Evolutionary conservation across 495 filamentous ascomycete genomes (phyloP).

Genomic region (Ascodesmis nigricans): DNA sequence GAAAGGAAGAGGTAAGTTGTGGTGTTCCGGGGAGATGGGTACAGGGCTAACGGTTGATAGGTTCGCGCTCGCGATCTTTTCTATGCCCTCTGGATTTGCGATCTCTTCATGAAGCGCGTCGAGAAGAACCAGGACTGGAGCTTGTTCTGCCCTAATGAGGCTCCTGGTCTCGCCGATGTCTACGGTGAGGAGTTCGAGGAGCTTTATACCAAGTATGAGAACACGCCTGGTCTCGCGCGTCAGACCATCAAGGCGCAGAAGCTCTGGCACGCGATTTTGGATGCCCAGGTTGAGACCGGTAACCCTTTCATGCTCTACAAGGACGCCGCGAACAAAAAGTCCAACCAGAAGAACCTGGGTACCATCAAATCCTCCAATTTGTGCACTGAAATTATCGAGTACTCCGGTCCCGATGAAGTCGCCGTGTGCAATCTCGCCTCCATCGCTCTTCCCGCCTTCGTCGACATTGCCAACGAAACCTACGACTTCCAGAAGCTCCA

Average conservation of each 20-base stretch:
- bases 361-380: slow-evolving; percentile 96
- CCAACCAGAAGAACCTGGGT: slow-evolving; percentile 98
- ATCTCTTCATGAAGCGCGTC: slow-evolving; percentile 98
- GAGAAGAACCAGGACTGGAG: slow-evolving; percentile 92
- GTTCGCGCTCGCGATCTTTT: slow-evolving; percentile 82
- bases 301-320: slow-evolving; percentile 99
- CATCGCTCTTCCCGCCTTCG: slow-evolving; percentile 68
- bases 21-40: too few species aligned
- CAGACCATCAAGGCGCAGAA: slow-evolving; percentile 91
- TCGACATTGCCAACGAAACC: slow-evolving; percentile 54
- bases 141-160: slow-evolving; percentile 91
- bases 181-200: slow-evolving; percentile 94
- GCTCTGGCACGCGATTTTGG: slow-evolving; percentile 94
- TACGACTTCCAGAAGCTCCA: slow-evolving; percentile 94
- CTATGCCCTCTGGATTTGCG: slow-evolving; percentile 93
- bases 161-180: slow-evolving; percentile 80
- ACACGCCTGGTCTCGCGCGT: slow-evolving; percentile 60
- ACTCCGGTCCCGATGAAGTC: slow-evolving; percentile 89
- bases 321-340: slow-evolving; percentile 92
- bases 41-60: not conserved
- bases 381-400: slow-evolving; percentile 96
- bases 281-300: slow-evolving; percentile 94
- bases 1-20: slow-evolving; percentile 64
- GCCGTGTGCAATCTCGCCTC: slow-evolving; percentile 97
- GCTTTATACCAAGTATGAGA: slow-evolving; percentile 85